Percentiles rank a stretch among this genome's conserved stretches.
Evolutionary conservation across 176 grass and related monocot species (phyloP).

Genomic region (Alopecurus myosuroides): DNA sequence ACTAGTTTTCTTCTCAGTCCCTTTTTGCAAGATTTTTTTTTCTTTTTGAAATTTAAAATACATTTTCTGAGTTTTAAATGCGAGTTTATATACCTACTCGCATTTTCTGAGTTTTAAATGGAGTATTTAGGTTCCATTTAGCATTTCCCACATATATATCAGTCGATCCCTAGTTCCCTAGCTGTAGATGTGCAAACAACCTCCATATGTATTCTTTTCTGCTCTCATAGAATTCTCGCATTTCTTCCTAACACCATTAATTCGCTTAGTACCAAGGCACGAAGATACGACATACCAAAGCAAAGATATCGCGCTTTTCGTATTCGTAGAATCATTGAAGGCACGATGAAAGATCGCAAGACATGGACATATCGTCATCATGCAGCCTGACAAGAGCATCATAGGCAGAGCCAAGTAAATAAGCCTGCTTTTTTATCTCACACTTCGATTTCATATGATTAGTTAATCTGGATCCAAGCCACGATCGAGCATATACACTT

Average conservation of each 20-base stretch:
- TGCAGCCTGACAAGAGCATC: neutral
- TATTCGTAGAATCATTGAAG: conserved; percentile 9
- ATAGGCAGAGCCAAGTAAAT: neutral
- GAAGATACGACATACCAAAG: conserved; percentile 10
- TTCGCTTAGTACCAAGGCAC: neutral
- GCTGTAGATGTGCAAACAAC: neutral
- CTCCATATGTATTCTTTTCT: neutral
- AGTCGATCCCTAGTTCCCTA: neutral
- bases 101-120: too few species aligned
- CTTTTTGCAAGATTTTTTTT: too few species aligned
- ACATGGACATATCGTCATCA: conserved; percentile 1
- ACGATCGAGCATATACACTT: neutral
- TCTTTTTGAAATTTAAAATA: too few species aligned
- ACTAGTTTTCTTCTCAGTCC: too few species aligned
- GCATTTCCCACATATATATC: neutral
- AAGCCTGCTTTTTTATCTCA: neutral
- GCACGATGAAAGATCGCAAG: neutral
- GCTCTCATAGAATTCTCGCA: neutral
- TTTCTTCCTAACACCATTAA: neutral
- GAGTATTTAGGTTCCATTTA: neutral
- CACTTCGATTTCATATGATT: conserved; percentile 1
- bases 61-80: too few species aligned
- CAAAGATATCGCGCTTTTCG: conserved; percentile 12
- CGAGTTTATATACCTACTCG: too few species aligned
- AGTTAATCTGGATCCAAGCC: neutral